Evolutionary conservation across 139 green algal species (phyloP).

Genomic region (Ettlia oleoabundans): DNA sequence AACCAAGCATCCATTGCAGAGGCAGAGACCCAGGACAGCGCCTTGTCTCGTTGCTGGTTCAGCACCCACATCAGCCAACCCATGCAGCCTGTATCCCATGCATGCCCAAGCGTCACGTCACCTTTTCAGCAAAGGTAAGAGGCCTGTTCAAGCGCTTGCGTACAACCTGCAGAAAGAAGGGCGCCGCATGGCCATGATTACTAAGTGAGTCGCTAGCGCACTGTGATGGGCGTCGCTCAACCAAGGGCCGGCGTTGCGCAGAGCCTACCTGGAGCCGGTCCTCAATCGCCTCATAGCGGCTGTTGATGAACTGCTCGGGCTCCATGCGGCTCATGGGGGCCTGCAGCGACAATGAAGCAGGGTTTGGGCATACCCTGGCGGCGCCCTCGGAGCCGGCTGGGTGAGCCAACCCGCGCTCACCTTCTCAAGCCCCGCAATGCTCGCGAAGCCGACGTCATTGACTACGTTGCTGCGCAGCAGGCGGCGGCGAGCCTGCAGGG

Average conservation of each 20-base stretch:
- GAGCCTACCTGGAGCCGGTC: conserved; percentile 76
- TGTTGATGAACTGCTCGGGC: conserved; percentile 79
- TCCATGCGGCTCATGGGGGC: conserved; percentile 85
- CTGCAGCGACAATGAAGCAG: conserved; percentile 51
- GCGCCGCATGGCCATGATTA: neutral
- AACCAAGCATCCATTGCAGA: neutral
- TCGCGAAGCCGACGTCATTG: conserved; percentile 21
- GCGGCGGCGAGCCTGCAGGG: conserved; percentile 32
- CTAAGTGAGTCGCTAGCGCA: too few relatives aligned
- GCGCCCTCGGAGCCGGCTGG: neutral
- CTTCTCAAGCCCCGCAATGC: conserved; percentile 52
- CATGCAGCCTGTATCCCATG: too few relatives aligned
- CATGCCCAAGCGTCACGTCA: too few relatives aligned
- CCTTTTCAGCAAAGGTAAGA: conserved; percentile 93
- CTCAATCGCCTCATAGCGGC: conserved; percentile 90
- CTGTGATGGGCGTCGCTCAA: too few relatives aligned
- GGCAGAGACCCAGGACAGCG: neutral
- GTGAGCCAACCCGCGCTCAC: conserved; percentile 1
- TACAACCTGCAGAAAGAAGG: conserved; percentile 67
- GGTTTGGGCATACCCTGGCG: conserved; percentile 1
- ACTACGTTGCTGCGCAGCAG: conserved; percentile 18
- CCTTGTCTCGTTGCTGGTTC: too few relatives aligned
- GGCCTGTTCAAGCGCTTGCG: conserved; percentile 86
- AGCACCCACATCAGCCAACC: too few relatives aligned
- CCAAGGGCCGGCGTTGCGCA: too few relatives aligned